phyloP scores from a whole-genome alignment of 106 monocot genomes.

The Agapanthus africanus region DNA sequence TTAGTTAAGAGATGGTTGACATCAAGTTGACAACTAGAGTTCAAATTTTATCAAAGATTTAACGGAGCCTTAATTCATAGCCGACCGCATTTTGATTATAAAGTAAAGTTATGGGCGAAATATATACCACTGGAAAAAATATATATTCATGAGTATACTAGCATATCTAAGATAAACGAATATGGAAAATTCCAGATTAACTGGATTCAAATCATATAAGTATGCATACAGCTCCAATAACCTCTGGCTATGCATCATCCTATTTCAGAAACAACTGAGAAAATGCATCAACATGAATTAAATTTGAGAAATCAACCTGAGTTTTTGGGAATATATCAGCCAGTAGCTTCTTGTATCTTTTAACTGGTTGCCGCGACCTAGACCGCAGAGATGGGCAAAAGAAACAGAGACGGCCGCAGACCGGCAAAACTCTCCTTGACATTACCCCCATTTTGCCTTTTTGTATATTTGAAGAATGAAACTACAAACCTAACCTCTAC shows the following conservation, averaged over 20 bases:
- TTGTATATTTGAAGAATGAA: background rate
- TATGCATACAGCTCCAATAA: background rate
- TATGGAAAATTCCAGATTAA: background rate
- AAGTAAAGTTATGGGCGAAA: no score
- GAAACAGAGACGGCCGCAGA: conserved; percentile 27
- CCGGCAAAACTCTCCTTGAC: conserved; percentile 34
- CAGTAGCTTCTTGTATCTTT: conserved; percentile 34
- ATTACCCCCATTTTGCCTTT: conserved; percentile 28
- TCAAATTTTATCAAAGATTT: no score
- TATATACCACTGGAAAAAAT: no score
- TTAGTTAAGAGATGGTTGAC: no score
- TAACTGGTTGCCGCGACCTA: conserved; percentile 29
- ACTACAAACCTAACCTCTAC: background rate
- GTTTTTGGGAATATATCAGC: conserved; percentile 21
- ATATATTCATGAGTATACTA: background rate
- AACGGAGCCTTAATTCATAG: no score
- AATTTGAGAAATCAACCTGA: conserved; percentile 12
- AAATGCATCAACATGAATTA: background rate
- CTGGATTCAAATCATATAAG: background rate
- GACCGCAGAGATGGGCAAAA: conserved; percentile 26
- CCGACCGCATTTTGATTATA: no score
- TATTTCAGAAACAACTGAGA: background rate
- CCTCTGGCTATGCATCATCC: background rate
- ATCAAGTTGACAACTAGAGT: no score
- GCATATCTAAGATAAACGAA: background rate